Evolutionary conservation across 495 filamentous ascomycete species (phyloP).

Genomic region (Penicillium malachiteum): DNA sequence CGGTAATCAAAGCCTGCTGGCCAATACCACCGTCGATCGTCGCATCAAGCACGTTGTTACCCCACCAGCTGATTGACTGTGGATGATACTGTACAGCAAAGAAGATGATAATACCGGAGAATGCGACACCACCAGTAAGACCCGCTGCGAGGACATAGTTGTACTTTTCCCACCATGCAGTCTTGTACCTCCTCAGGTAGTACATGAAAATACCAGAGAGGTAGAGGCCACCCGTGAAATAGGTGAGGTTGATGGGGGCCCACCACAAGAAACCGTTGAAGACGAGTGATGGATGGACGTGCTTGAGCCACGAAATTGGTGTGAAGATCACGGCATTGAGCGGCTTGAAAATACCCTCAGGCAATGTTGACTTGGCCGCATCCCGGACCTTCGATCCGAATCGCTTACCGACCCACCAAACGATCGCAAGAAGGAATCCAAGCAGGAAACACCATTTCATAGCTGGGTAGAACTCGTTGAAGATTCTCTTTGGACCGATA

Average conservation of each 20-base stretch:
- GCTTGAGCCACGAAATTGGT: slow-evolving; percentile 1
- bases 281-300: background rate
- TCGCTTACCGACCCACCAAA: background rate
- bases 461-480: background rate
- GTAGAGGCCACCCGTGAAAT: background rate
- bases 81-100: background rate
- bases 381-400: background rate
- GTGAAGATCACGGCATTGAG: background rate
- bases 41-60: slow-evolving; percentile 1
- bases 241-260: background rate
- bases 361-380: background rate
- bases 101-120: background rate
- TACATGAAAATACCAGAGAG: background rate
- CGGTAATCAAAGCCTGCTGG: background rate
- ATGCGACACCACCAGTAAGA: slow-evolving; percentile 1
- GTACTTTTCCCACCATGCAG: slow-evolving; percentile 1
- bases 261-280: background rate
- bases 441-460: background rate
- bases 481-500: slow-evolving; percentile 1
- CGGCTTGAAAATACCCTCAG: background rate
- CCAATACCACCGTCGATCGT: background rate
- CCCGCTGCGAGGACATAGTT: slow-evolving; percentile 1
- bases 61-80: background rate
- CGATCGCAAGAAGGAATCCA: background rate
- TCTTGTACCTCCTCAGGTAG: background rate